These are phyloP conservation scores for Verbascum thapsus DNA, from an alignment of 257 asterid genomes.

Conservation along the genomic window DNA sequence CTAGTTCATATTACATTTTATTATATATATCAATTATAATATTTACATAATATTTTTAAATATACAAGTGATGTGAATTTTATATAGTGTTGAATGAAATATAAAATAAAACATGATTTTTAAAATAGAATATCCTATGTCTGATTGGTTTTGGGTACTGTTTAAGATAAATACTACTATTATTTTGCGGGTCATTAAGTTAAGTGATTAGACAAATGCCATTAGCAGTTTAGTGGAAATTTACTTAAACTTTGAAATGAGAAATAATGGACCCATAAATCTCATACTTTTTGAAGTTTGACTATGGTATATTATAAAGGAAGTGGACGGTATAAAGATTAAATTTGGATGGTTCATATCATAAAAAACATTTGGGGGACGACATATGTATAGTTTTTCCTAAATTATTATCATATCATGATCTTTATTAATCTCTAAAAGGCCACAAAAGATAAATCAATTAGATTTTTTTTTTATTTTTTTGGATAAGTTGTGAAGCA, in stretches of 20 bases:
- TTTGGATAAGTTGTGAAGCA: no score
- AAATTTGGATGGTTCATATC: constrained; percentile 28
- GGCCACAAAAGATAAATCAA: neutral
- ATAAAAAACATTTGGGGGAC: constrained; percentile 15
- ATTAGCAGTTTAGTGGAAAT: constrained; percentile 18
- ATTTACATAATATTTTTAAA: no score
- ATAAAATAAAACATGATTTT: neutral
- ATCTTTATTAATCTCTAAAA: neutral
- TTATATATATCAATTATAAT: no score
- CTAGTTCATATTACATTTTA: no score
- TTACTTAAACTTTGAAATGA: neutral
- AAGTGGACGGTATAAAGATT: no score
- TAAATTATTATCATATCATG: neutral
- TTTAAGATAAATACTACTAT: constrained; percentile 4
- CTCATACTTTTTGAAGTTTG: constrained; percentile 31
- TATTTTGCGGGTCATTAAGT: constrained; percentile 26
- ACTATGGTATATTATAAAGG: constrained; percentile 24
- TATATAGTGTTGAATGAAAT: no score
- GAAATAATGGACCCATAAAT: constrained; percentile 20
- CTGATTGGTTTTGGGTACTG: constrained; percentile 10
- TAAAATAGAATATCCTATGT: neutral
- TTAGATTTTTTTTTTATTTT: no score
- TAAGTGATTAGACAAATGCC: constrained; percentile 31
- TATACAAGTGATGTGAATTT: no score
- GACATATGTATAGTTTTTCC: constrained; percentile 21